Base-by-base conservation (phyloP, 495 filamentous ascomycete species). In the Platismatia glauca region DNA sequence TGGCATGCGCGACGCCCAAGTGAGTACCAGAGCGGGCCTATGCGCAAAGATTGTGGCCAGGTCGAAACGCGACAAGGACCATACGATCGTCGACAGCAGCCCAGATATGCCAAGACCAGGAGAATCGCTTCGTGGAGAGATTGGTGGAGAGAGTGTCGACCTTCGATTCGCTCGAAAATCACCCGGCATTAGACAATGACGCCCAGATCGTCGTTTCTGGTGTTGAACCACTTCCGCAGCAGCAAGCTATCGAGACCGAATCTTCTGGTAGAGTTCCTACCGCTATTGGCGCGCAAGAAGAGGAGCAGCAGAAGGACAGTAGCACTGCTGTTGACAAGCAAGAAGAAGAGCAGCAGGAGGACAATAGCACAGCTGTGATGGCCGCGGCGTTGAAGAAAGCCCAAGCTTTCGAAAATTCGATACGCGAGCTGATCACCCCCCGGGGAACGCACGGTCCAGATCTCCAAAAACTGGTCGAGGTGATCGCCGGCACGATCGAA, bases 1-100 rank as follows among this genome's bases (percentile, higher is more conserved):
- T 20, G 22, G 20, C 18, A 22, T 11, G n/a, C 4, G 6, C 43
- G 1, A 11, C 43, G n/a, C 4, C 6, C 43, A 44, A n/a, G 18
- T n/a, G n/a, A n/a, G n/a, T n/a, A 83, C 58, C 79, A 82, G 20
- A 75, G 80, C 12, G 85, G 85, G 31, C 82, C 78, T 1, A 81
- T 84, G 76, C 81, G 85, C 22, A 80, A 78, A 46, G 78, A 78
- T 22, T 76, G 76, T n/a, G 74, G 77, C 34, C 75, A 80, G 27
- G 74, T 78, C 61, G 57, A 46, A 15, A 70, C 68, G 59, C 77
- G 75, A 66, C 77, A 75, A 61, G 82, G 81, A 8, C 85, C 85
- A 0, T 88, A 88, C 52, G 84, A 86, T 59, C 77, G 84, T 38
- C 80, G 80, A 15, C 61, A 67, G 50, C 65, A 65, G 18, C 68